Base-by-base conservation (phyloP, 2,329 filamentous ascomycete genomes). In the Lecanicillium sp. region DNA sequence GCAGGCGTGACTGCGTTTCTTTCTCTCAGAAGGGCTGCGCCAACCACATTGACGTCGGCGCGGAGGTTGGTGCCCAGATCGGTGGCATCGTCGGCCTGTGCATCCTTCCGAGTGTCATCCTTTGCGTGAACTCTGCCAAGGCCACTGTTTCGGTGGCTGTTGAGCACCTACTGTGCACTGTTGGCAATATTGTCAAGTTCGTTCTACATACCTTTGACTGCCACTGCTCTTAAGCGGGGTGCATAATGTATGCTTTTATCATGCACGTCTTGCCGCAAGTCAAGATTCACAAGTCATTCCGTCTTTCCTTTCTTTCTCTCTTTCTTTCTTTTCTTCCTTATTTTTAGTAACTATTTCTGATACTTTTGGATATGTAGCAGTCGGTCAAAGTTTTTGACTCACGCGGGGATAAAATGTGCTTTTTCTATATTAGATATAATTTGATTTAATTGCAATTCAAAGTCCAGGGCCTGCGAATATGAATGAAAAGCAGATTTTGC, bases 1-100 rank as follows among this genome's bases (percentile, higher is more conserved):
- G 59, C 51, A 48, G 53, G 44, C 54, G 52, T 39, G 59, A 63
- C 54, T 63, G 59, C 46, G 58, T 63, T 37, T 58, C 57, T 17
- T 59, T 57, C 50, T 58, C 54, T 50, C 47, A 53, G 49, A 52
- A 57, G 50, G 59, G 59, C 46, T 63, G 59, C 52, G 50, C 51
- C 47, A 63, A 63, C 57, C 55, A 55, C 52, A 49, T 62, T 29
- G 57, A 62, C 39, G 49, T 60, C 19, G 45, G 36, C 12, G 44
- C 36, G n/a, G 38, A 35, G 14, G 43, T 50, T 18, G 51, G 48
- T 16, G 53, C 48, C 18, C 47, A 46, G 43, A 44, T 60, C 35
- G 43, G 45, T 29, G 54, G 51, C 25, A 47, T 58, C 32, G 41
- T 50, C 28, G 58, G 58, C 27, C 48, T 61, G 47, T 56, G 52